A percentile compares a stretch with the other conserved stretches of the same genome.
phyloP scores from a whole-genome alignment of 495 filamentous ascomycete species.

The Sordaria brevicollis region DNA sequence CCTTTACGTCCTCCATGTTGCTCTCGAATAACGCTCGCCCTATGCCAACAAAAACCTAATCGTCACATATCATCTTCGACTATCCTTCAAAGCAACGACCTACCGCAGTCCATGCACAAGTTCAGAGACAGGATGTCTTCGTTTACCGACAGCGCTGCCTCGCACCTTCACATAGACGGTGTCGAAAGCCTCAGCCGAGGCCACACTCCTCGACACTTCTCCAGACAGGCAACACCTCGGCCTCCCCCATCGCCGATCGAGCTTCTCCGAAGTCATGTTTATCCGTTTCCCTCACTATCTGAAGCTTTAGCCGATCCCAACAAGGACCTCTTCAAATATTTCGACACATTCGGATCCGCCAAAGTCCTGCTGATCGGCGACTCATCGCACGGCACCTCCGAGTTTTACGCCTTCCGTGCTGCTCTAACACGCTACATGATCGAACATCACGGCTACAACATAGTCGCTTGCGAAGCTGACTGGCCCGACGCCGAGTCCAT shows the following conservation, averaged over 20 bases:
- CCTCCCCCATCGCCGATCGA: neutral
- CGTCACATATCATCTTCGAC: neutral
- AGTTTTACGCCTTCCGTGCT: constrained; percentile 47
- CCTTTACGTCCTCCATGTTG: neutral
- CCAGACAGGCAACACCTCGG: neutral
- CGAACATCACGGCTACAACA: constrained; percentile 42
- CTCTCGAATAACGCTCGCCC: neutral
- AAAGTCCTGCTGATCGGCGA: constrained; percentile 46
- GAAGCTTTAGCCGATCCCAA: neutral
- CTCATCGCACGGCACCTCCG: constrained; percentile 48
- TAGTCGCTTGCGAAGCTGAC: constrained; percentile 48
- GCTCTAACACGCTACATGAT: constrained; percentile 46
- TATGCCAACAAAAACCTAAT: neutral
- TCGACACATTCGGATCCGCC: constrained; percentile 30
- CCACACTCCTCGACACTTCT: neutral
- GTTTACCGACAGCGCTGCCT: neutral
- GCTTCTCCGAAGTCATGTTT: neutral
- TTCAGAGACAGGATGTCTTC: neutral
- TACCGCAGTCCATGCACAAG: neutral
- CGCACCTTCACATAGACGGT: neutral
- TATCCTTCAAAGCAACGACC: neutral
- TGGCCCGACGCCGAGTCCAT: constrained; percentile 50
- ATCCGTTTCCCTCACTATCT: neutral
- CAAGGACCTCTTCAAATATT: constrained; percentile 9
- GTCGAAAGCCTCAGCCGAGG: neutral